Evolutionary conservation across 2,329 filamentous ascomycete genomes (phyloP).

Genomic region (Teratosphaeria viscida): DNA sequence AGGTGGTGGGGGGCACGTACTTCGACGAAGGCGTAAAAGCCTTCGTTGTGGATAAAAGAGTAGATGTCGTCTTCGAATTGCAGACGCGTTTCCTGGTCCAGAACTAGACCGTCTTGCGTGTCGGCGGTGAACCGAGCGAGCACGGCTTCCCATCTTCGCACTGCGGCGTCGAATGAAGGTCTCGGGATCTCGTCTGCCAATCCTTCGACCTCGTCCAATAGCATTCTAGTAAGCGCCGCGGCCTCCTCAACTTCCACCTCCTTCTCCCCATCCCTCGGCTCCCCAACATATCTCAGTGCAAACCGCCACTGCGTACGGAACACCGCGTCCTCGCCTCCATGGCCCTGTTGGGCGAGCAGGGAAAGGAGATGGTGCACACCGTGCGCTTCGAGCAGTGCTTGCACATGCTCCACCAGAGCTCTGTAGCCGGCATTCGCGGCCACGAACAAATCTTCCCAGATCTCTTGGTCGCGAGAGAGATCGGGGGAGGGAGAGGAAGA

Average conservation of each 20-base stretch:
- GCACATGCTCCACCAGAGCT: not conserved
- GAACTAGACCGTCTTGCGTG: not conserved
- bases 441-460: not conserved
- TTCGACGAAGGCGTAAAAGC: not conserved
- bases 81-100: not conserved
- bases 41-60: not conserved
- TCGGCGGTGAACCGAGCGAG: not conserved
- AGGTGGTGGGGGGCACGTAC: not conserved
- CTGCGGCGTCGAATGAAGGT: not conserved
- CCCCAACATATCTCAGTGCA: not conserved
- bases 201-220: not conserved
- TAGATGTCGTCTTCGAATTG: not conserved
- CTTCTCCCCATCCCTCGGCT: not conserved
- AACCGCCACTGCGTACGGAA: not conserved
- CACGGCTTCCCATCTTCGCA: not conserved
- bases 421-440: not conserved
- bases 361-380: not conserved
- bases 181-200: not conserved
- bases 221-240: not conserved
- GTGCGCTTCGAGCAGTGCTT: not conserved
- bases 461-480: not conserved
- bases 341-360: not conserved
- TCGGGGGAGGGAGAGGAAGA: not conserved
- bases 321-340: not conserved
- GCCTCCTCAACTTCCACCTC: not conserved